Base-by-base conservation (phyloP, 768 basidiomycete genomes). In the Leucosporidium yakuticum region DNA sequence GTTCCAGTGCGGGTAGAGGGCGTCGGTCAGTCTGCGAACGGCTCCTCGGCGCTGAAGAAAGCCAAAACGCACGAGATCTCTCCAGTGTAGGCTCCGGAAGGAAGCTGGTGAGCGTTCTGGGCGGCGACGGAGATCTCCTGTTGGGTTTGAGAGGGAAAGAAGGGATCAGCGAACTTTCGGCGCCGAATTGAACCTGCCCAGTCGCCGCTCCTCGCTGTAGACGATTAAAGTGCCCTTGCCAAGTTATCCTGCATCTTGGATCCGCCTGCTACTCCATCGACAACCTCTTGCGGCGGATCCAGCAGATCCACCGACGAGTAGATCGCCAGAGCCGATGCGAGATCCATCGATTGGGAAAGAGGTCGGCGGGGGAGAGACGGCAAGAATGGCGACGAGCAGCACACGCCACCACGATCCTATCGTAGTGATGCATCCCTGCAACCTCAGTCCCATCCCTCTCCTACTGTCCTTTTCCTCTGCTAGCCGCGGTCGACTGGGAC, bases 51-150 rank as follows among this genome's bases (percentile, higher is more conserved):
- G n/a, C 23, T 4, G n/a, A 56, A 12, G 51, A 17, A 2, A 15
- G 14, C 39, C 39, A 44, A 44, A 44, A 76, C 82, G 49, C 62
- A 88, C 90, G 93, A 95, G 81, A 90, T 90, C 81, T 99, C 96
- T 67, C 96, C 96, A 19, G 96, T 98, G 82, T 87, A 99, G 17
- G 95, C 95, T 60, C 95, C 95, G 27, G 85, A 85, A 19, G 83
- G 77, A 80, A 92, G 88, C 78, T 83, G 83, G 82, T 93, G 90
- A 77, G 86, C 85, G 82, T 98, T 98, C 80, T 99, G 94, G 23
- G 94, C 94, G 36, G 91, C 81, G 73, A 98, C 84, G 74, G 88
- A 81, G 77, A 94, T 80, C 51, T 87, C 86, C 68, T 68, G 55
- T 56, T 20, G 34, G 17, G 19, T 2, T 4, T 29, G 32, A 27